Evolutionary conservation across 306 rosid genomes (phyloP), one percentile per base, ranked within the genome.

Genomic region (Purshia tridentata): DNA sequence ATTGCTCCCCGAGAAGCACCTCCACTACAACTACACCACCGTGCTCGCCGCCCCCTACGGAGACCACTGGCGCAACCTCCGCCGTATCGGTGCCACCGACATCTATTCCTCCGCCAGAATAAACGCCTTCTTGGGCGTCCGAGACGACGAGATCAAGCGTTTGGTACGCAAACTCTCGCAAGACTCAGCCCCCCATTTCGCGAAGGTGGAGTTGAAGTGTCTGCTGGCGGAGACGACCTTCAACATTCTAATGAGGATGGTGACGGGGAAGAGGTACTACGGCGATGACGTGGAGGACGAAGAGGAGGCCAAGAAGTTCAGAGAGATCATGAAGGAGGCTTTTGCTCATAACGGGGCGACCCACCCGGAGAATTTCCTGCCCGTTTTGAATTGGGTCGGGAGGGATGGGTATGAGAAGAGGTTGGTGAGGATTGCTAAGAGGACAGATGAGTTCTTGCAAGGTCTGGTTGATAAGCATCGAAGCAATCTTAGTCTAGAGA

Each of bases 231-330:
- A 67, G 48, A 6, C 67, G 73, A 45, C 67, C 9, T 56, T 66
- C 35, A 75, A 55, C 73, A 48, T 66, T 67, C 56, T 66, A 16
- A 65, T 67, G 67, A 54, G 67, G 8, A 75, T 75, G 67, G 73
- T 67, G 56, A 67, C 79, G 4, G 53, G 52, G 16, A 74, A 74
- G 52, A 46, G 78, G 64, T 74, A 51, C 41, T 45, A 64, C 39
- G 79, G 79, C 12, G 73, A 66, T 0, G 70, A 13, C 0, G 37
- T 9, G 45, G 23, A 22, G 6, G 63, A 69, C 51, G 6, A 52
- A 4, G 63, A 69, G 2, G 41, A 69, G 63, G 39, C 63, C 18
- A 69, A 41, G 58, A 39, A 2, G 51, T 69, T 69, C 22, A 39
- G 51, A 41, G 51, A 69, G 23, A 18, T 69, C 29, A 69, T 69